A percentile compares a stretch with the other conserved stretches of the same genome.
Evolutionary conservation across 139 green algal genomes (phyloP).

Genomic region (Picochlorum sp.): DNA sequence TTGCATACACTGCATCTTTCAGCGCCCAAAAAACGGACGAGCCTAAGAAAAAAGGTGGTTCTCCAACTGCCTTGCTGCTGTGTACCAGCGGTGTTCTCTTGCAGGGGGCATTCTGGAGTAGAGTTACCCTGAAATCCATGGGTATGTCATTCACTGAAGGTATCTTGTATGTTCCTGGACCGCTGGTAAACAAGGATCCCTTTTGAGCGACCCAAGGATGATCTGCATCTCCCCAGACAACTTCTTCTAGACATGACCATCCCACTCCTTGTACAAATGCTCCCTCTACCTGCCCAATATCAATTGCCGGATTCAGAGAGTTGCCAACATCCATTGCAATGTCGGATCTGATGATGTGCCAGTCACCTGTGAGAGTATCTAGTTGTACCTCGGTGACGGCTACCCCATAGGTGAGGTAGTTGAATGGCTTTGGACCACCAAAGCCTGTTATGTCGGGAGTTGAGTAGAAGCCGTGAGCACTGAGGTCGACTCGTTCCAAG

Average conservation of each 20-base stretch:
- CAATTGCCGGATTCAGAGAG: constrained; percentile 90
- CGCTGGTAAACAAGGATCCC: constrained; percentile 67
- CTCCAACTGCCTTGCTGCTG: constrained; percentile 88
- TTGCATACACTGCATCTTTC: constrained; percentile 73
- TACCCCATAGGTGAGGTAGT: constrained; percentile 75
- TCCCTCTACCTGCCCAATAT: constrained; percentile 94
- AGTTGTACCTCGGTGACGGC: constrained; percentile 79
- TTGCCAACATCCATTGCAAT: constrained; percentile 91
- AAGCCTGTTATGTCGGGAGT: constrained; percentile 85
- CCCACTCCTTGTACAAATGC: constrained; percentile 90
- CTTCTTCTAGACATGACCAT: constrained; percentile 89
- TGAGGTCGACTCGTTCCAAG: constrained; percentile 78
- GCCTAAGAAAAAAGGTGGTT: constrained; percentile 88
- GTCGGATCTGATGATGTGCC: constrained; percentile 62
- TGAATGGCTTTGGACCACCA: constrained; percentile 71
- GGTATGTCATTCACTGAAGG: constrained; percentile 93
- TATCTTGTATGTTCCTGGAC: constrained; percentile 87
- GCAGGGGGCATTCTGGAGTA: constrained; percentile 75
- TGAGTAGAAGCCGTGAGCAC: constrained; percentile 87
- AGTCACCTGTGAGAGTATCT: constrained; percentile 78
- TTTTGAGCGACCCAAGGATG: constrained; percentile 62
- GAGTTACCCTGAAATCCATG: constrained; percentile 76
- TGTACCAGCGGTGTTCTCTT: constrained; percentile 55
- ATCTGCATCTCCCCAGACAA: constrained; percentile 84
- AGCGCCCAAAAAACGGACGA: constrained; percentile 82